phyloP scores from a whole-genome alignment of 345 rosid species.

The Brassica cretica region DNA sequence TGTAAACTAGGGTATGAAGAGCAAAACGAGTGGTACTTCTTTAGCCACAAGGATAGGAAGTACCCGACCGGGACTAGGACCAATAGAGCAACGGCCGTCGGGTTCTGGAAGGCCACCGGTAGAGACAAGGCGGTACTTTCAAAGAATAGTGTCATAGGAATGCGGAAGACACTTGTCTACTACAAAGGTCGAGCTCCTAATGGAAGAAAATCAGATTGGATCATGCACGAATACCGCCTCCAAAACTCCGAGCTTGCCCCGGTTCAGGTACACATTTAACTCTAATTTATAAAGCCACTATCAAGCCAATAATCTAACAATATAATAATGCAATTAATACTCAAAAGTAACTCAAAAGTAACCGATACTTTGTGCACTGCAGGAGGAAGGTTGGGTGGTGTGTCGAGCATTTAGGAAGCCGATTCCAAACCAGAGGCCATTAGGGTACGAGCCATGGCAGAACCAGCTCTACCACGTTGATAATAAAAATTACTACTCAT shows the following conservation, averaged over 20 bases:
- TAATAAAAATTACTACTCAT: conserved; percentile 30
- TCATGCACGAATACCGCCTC: conserved; percentile 93
- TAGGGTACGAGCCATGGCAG: conserved; percentile 65
- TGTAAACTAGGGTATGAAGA: conserved; percentile 82
- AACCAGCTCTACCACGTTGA: conserved; percentile 49
- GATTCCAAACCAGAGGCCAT: conserved; percentile 63
- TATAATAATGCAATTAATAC: not conserved
- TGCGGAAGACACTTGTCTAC: conserved; percentile 93
- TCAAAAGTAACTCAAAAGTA: not conserved
- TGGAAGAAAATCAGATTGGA: conserved; percentile 91
- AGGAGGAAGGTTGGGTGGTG: conserved; percentile 99
- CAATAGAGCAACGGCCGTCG: conserved; percentile 84
- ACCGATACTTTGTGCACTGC: conserved; percentile 1
- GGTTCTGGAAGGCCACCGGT: conserved; percentile 99
- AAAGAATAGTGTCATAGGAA: conserved; percentile 71
- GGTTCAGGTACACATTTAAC: conserved; percentile 53
- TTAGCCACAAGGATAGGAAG: conserved; percentile 95
- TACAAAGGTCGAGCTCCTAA: conserved; percentile 93
- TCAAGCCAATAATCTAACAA: not conserved
- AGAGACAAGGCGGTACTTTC: conserved; percentile 90
- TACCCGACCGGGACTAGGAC: conserved; percentile 94
- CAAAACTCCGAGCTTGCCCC: conserved; percentile 71
- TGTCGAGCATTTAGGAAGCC: conserved; percentile 95
- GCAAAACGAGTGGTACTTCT: conserved; percentile 94
- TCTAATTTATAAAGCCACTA: not conserved